A percentile compares a stretch with the other conserved stretches of the same genome.
These are phyloP conservation scores for Anthracocystis setariae DNA, from an alignment of 1,284 basidiomycete genomes.

Conservation along the genomic window DNA sequence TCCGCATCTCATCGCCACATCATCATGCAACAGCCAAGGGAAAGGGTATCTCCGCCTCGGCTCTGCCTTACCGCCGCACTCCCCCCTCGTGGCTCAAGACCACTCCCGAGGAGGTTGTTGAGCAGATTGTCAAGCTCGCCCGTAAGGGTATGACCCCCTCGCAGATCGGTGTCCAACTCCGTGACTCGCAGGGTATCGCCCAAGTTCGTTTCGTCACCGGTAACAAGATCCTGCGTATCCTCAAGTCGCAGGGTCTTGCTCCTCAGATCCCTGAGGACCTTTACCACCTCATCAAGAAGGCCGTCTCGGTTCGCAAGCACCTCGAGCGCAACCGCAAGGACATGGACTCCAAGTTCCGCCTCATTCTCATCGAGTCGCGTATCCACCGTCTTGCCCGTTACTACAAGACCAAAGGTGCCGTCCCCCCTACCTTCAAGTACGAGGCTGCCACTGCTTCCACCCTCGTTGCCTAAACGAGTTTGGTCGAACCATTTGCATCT, in stretches of 20 bases:
- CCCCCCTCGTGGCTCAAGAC: conserved; percentile 98
- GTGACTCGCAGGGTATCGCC: conserved; percentile 97
- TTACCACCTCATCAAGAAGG: conserved; percentile 99
- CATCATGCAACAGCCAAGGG: conserved; percentile 57
- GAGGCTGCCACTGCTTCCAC: conserved; percentile 68
- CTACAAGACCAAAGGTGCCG: conserved; percentile 98
- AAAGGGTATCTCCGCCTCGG: conserved; percentile 77
- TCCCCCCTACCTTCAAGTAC: conserved; percentile 89
- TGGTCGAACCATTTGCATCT: not conserved
- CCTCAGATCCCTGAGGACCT: conserved; percentile 99
- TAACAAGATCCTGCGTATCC: conserved; percentile 98
- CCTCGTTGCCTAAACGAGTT: conserved; percentile 63
- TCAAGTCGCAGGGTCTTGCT: conserved; percentile 94
- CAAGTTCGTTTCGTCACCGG: conserved; percentile 95
- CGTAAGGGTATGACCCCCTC: conserved; percentile 97
- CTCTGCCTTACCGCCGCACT: conserved; percentile 94
- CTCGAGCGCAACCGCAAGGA: conserved; percentile 96
- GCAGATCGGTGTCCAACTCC: conserved; percentile 96
- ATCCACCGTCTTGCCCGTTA: conserved; percentile 95
- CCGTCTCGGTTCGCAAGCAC: conserved; percentile 98
- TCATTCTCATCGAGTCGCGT: conserved; percentile 97
- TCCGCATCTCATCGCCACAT: not conserved
- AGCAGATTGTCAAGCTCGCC: conserved; percentile 96
- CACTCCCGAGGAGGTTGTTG: conserved; percentile 91
- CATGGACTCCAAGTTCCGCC: conserved; percentile 84